phyloP scores from a whole-genome alignment of 2,329 filamentous ascomycete genomes.

The Aspergillus fructus region DNA sequence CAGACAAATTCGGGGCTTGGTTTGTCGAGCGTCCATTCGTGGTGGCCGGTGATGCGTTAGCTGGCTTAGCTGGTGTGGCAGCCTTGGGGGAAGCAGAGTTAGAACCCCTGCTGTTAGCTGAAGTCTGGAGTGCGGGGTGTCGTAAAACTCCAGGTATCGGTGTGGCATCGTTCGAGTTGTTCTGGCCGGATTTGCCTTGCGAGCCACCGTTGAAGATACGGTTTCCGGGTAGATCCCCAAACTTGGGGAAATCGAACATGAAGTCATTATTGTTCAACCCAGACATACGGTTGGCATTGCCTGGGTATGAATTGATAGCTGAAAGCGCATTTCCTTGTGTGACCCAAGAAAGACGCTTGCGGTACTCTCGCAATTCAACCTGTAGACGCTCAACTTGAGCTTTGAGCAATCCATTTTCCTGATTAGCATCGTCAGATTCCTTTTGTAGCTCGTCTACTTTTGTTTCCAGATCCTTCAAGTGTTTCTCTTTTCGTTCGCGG shows the following conservation, averaged over 20 bases:
- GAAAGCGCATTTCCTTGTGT: slow-evolving; percentile 48
- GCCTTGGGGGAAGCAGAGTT: slow-evolving; percentile 11
- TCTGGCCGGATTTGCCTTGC: slow-evolving; percentile 28
- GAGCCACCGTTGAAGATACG: slow-evolving; percentile 54
- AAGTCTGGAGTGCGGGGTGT: slow-evolving; percentile 16
- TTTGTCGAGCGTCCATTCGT: slow-evolving; percentile 14
- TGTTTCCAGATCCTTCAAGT: slow-evolving; percentile 50
- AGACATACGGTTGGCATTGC: slow-evolving; percentile 48
- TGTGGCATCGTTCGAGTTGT: slow-evolving; percentile 32
- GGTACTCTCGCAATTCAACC: slow-evolving; percentile 82
- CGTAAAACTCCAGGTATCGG: slow-evolving; percentile 34
- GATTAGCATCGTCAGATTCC: slow-evolving; percentile 74
- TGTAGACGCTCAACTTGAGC: slow-evolving; percentile 88
- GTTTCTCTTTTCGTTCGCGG: slow-evolving; percentile 91
- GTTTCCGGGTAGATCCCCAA: slow-evolving; percentile 68
- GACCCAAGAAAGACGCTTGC: slow-evolving; percentile 74
- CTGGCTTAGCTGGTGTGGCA: slow-evolving; percentile 3
- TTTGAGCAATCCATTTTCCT: slow-evolving; percentile 80
- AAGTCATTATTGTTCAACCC: slow-evolving; percentile 76
- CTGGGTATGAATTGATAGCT: slow-evolving; percentile 49
- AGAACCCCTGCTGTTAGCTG: background rate
- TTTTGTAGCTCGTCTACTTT: slow-evolving; percentile 70
- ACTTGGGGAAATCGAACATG: slow-evolving; percentile 94
- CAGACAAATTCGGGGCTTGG: slow-evolving; percentile 13
- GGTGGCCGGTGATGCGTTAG: slow-evolving; percentile 3